These are phyloP conservation scores for Melocanna baccifera DNA, from an alignment of 176 grass and related monocot species.

Conservation along the genomic window DNA sequence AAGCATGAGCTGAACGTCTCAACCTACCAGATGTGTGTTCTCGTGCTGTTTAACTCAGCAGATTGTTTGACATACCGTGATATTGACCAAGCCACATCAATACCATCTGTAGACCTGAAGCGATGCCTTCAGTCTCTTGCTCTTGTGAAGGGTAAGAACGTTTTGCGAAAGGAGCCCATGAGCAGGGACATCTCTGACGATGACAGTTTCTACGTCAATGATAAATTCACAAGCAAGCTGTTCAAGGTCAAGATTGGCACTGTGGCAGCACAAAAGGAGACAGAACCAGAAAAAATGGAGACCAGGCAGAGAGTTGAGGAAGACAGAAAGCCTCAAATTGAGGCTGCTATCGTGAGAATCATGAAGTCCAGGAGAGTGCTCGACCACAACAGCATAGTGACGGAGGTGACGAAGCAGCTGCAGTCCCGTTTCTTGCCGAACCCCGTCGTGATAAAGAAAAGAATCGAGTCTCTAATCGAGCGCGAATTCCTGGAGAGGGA, in stretches of 20 bases:
- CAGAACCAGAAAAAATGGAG: slow-evolving; percentile 74
- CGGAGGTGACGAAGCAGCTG: slow-evolving; percentile 62
- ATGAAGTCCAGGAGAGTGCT: slow-evolving; percentile 67
- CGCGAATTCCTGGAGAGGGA: slow-evolving; percentile 77
- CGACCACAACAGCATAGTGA: slow-evolving; percentile 68
- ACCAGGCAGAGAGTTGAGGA: slow-evolving; percentile 72
- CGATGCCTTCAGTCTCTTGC: slow-evolving; percentile 78
- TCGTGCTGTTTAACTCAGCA: slow-evolving; percentile 73
- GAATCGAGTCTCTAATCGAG: slow-evolving; percentile 79
- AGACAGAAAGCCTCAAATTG: slow-evolving; percentile 66
- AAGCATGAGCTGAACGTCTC: slow-evolving; percentile 86
- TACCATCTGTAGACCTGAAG: slow-evolving; percentile 64
- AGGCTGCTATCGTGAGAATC: slow-evolving; percentile 66
- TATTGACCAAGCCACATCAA: slow-evolving; percentile 66
- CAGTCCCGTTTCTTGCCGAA: slow-evolving; percentile 79
- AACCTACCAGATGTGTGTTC: slow-evolving; percentile 86
- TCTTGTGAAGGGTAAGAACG: slow-evolving; percentile 80
- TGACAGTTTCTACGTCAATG: slow-evolving; percentile 65
- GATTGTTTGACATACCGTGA: slow-evolving; percentile 61
- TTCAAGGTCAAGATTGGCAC: slow-evolving; percentile 86
- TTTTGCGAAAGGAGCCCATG: slow-evolving; percentile 83
- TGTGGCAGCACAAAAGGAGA: slow-evolving; percentile 62
- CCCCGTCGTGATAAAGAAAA: slow-evolving; percentile 79
- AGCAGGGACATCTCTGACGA: slow-evolving; percentile 79
- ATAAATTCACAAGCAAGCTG: slow-evolving; percentile 82